Base-by-base conservation (phyloP, 73 alveolate species). In the Symbiodinium pilosum region DNA sequence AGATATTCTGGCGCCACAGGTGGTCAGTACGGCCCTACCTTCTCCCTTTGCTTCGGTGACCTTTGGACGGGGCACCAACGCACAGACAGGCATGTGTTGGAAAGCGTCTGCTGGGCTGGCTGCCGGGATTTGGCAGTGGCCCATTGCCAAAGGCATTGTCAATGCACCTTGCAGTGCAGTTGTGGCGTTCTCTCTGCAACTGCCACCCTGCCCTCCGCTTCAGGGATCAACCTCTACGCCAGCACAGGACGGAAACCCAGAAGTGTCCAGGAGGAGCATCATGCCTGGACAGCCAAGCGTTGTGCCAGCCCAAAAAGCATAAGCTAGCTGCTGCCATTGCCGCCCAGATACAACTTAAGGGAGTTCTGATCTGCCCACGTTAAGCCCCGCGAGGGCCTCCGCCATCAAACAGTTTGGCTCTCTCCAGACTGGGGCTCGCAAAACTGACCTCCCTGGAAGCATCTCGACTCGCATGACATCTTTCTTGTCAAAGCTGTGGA, bases 111-210 rank as follows among this genome's bases (percentile, higher is more conserved):
- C 59, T 47, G 59, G 59, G 59, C 21, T 9, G 77, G 77, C 38
- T 30, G 38, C 77, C 28, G 77, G 36, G 77, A 64, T 64, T 68
- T 52, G 39, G 26, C 95, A 88, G 47, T 88, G 95, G 26, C 95
- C 95, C 95, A 88, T 88, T 38, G 95, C 95, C 95, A 88, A 16
- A 8, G 95, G 95, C 95, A 88, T 88, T 6, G 95, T 56, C 34
- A 88, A 69, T 12, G 77, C 30, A 2, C 77, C 77, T 64, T 64
- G 77, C 18, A 59, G 9, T 30, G 6, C 6, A 47, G 59, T 47
- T 47, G 59, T n/a, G n/a, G n/a, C n/a, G n/a, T n/a, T n/a, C n/a
- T n/a, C n/a, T n/a, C n/a, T n/a, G n/a, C n/a, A n/a, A n/a, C n/a
- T n/a, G n/a, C n/a, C n/a, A n/a, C n/a, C n/a, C n/a, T n/a, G n/a